phyloP scores from a whole-genome alignment of 305 asterid genomes.

The Fraxinus ornus region DNA sequence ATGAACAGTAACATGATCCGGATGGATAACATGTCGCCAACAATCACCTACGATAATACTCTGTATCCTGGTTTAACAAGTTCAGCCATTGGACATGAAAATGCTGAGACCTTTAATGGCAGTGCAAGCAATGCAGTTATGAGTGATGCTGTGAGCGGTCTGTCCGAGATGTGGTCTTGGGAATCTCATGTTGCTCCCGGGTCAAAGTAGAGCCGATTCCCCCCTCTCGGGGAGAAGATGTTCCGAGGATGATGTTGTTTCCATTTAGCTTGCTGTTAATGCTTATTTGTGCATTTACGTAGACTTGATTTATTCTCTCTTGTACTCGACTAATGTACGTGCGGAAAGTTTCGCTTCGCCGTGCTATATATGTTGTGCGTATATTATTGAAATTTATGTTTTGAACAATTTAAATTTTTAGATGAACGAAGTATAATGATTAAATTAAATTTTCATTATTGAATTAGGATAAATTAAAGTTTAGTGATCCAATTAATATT shows the following conservation, averaged over 20 bases:
- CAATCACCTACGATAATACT: slow-evolving; percentile 31
- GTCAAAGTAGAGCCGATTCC: slow-evolving; percentile 36
- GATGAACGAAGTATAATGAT: background rate
- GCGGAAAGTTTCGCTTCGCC: background rate
- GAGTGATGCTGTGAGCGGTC: slow-evolving; percentile 32
- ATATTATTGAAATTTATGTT: background rate
- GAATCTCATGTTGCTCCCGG: slow-evolving; percentile 45
- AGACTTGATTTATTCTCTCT: background rate
- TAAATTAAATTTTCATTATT: too few species aligned
- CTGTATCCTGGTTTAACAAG: slow-evolving; percentile 32
- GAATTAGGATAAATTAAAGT: background rate
- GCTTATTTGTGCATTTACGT: background rate
- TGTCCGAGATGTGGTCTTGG: slow-evolving; percentile 63
- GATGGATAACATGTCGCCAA: slow-evolving; percentile 43
- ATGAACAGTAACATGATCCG: slow-evolving; percentile 28
- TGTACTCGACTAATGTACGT: background rate
- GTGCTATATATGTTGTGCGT: background rate
- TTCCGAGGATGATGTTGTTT: background rate
- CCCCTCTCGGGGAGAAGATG: background rate
- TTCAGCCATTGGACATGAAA: slow-evolving; percentile 41
- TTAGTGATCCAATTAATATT: background rate
- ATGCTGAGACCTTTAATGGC: slow-evolving; percentile 36
- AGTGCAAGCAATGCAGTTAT: slow-evolving; percentile 34
- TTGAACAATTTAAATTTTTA: background rate
- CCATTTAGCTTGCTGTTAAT: background rate